These are phyloP conservation scores for Backusella liffmaniae DNA, from an alignment of 192 early-diverging fungal species.

Conservation along the genomic window DNA sequence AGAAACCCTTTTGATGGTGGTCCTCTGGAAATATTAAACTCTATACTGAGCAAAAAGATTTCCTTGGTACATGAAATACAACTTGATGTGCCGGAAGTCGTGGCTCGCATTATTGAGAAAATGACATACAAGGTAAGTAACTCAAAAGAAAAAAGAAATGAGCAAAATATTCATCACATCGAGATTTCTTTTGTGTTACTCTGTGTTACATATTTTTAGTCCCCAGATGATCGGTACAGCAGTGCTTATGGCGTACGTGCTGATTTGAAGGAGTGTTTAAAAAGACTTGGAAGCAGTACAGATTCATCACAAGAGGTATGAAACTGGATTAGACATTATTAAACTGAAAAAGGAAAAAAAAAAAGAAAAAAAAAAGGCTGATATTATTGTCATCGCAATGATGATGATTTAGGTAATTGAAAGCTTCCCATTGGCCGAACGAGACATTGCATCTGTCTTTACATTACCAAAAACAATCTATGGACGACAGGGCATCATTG, in stretches of 20 bases:
- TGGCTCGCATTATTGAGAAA: conserved; percentile 31
- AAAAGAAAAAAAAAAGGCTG: background rate
- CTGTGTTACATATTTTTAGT: conserved; percentile 4
- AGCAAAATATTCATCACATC: background rate
- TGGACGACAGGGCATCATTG: conserved; percentile 26
- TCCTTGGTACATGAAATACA: conserved; percentile 26
- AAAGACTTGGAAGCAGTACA: conserved; percentile 12
- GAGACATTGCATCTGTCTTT: conserved; percentile 35
- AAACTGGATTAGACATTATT: background rate
- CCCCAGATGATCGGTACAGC: conserved; percentile 33
- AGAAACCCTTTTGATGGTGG: conserved; percentile 32
- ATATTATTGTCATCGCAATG: background rate
- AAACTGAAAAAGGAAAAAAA: background rate
- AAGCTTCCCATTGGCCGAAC: conserved; percentile 28
- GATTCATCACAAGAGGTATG: conserved; percentile 13
- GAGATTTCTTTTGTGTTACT: background rate
- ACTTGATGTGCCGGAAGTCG: conserved; percentile 25
- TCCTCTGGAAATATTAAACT: conserved; percentile 31
- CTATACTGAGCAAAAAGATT: conserved; percentile 27
- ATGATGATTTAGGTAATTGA: conserved; percentile 9
- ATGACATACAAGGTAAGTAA: conserved; percentile 34
- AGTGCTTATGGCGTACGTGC: conserved; percentile 30
- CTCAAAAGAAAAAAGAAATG: background rate
- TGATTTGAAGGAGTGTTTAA: conserved; percentile 30
- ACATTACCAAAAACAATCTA: conserved; percentile 30